Evolutionary conservation across 2,329 filamentous ascomycete species (phyloP).

Genomic region (Helotiales sp.): DNA sequence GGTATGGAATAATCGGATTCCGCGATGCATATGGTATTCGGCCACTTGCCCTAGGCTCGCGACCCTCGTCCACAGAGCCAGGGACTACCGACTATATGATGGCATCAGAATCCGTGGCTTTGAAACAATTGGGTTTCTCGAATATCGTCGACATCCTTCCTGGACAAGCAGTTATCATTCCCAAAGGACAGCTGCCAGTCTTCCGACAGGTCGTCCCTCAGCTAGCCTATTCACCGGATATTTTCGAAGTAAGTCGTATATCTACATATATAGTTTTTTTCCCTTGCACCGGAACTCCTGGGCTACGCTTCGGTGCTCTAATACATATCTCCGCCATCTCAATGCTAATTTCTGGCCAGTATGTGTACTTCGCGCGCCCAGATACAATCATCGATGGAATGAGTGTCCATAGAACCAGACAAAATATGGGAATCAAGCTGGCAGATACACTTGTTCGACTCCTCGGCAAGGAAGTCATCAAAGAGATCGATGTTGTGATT

Average conservation of each 20-base stretch:
- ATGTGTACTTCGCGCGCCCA: constrained; percentile 82
- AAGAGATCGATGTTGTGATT: constrained; percentile 81
- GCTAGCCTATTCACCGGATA: constrained; percentile 76
- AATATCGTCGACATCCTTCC: constrained; percentile 77
- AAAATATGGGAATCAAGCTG: constrained; percentile 83
- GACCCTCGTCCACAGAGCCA: constrained; percentile 62
- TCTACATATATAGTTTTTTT: too few species aligned
- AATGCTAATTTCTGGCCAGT: too few species aligned
- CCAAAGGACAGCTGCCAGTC: constrained; percentile 72
- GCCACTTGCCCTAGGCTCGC: constrained; percentile 75
- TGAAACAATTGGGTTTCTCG: constrained; percentile 77
- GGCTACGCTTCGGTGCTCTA: too few species aligned
- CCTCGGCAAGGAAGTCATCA: constrained; percentile 67
- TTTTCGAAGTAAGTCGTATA: too few species aligned
- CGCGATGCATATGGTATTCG: constrained; percentile 80
- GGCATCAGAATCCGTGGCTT: constrained; percentile 83
- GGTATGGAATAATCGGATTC: constrained; percentile 79
- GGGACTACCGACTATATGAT: constrained; percentile 82
- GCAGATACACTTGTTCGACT: constrained; percentile 69
- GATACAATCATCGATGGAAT: constrained; percentile 86
- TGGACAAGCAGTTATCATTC: constrained; percentile 82
- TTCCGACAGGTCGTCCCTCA: constrained; percentile 73
- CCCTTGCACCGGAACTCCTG: too few species aligned
- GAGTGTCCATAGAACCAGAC: constrained; percentile 77
- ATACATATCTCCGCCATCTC: too few species aligned